Evolutionary conservation across 768 basidiomycete genomes (phyloP), one percentile per base, ranked within the genome.

Genomic region (Phlebiopsis gigantea): DNA sequence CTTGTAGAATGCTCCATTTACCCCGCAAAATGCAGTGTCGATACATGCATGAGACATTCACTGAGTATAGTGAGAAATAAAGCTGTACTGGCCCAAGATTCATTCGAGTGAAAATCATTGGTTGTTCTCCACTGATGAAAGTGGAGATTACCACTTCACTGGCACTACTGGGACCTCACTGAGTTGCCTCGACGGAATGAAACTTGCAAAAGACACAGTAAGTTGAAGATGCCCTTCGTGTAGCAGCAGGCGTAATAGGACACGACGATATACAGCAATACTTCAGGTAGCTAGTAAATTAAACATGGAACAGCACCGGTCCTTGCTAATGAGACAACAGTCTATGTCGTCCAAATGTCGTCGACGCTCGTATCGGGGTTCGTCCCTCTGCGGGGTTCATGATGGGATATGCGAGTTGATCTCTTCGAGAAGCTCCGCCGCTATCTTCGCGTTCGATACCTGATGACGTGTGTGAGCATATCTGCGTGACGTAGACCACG

Each of bases 391-490:
- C 41, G 14, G 21, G 5, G 39, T 62, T 31, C 61, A 59, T 44
- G 31, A 57, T 2, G 76, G 77, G 56, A 77, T 76, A 63, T 76
- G 71, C 57, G 74, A 67, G 34, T 72, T 72, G 65, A 78, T 75
- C 62, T 77, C 75, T 54, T 85, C 82, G 58, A 88, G 69, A 31
- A 90, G 74, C 46, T 88, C 87, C 59, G 79, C 74, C 7, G 87
- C 87, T 58, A 88, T 81, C 72, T 87, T 88, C 42, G 84, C 81
- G 65, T 76, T 88, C 43, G 82, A 72, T 21, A 88, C 77, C 88
- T 90, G 39, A 7, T 34, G 21, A 30, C 53, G 26, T 24, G 9
- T 14, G 8, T 42, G n/a, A 29, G 46, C 44, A 28, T n/a, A 31
- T 19, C 21, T 26, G 22, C 46, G 41, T 30, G 21, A 54, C 39